A percentile compares a stretch with the other conserved stretches of the same genome.
These are phyloP conservation scores for Tetraselmis striata DNA, from an alignment of 139 green algal genomes.

Conservation along the genomic window DNA sequence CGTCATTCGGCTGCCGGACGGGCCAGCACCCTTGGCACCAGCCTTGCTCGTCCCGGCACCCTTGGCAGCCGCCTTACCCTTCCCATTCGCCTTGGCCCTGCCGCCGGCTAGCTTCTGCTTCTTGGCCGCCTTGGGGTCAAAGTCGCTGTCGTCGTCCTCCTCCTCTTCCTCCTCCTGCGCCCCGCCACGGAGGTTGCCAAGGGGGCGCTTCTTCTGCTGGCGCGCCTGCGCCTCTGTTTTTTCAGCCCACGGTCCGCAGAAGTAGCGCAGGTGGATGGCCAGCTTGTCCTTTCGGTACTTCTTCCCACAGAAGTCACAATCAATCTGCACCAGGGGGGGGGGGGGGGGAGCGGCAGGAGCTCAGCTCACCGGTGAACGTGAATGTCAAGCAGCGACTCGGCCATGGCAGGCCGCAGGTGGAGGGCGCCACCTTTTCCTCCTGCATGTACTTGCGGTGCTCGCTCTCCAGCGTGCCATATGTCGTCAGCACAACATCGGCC, in stretches of 20 bases:
- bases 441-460: constrained; percentile 53
- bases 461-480: constrained; percentile 82
- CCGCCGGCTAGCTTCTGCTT: neutral
- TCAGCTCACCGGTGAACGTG: too few species aligned
- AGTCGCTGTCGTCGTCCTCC: neutral
- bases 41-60: too few species aligned
- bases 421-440: constrained; percentile 1
- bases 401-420: too few species aligned
- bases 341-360: too few species aligned
- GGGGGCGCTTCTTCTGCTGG: constrained; percentile 67
- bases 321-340: too few species aligned
- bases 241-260: constrained; percentile 82
- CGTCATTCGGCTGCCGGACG: constrained; percentile 14
- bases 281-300: constrained; percentile 66
- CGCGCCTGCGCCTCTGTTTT: constrained; percentile 75
- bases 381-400: too few species aligned
- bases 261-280: constrained; percentile 69
- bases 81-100: constrained; percentile 9
- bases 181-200: neutral
- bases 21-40: too few species aligned
- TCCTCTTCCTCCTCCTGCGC: constrained; percentile 3
- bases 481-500: constrained; percentile 87
- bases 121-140: constrained; percentile 5
- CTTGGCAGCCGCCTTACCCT: constrained; percentile 8
- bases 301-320: constrained; percentile 76